A percentile compares a stretch with the other conserved stretches of the same genome.
Conservation (phyloP, 108 stramenopile species). For the Cylindrotheca fusiformis region DNA sequence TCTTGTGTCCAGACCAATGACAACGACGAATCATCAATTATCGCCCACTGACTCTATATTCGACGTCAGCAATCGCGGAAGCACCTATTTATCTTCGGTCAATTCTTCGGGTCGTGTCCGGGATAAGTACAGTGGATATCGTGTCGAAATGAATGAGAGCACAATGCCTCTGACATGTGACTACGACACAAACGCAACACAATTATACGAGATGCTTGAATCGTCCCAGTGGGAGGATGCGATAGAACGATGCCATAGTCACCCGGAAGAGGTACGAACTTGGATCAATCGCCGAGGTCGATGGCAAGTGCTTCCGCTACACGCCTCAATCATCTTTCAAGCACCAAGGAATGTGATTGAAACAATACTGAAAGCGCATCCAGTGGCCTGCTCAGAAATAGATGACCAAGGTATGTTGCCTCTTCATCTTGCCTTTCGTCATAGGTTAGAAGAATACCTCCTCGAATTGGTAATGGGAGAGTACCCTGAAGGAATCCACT, state of each 20-base stretch:
- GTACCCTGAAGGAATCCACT: conserved; percentile 56
- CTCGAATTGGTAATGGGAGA: conserved; percentile 59
- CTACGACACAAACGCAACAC: conserved; percentile 61
- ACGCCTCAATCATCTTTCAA: conserved; percentile 69
- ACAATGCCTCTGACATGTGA: conserved; percentile 18
- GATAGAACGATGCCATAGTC: conserved; percentile 37
- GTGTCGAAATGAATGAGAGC: not conserved
- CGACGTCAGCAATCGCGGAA: too few relatives aligned
- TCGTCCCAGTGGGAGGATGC: conserved; percentile 69
- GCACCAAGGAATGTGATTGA: conserved; percentile 48
- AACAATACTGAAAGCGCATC: conserved; percentile 51
- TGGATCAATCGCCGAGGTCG: conserved; percentile 58
- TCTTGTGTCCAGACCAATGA: too few relatives aligned
- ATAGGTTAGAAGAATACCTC: conserved; percentile 46
- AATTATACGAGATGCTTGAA: conserved; percentile 65
- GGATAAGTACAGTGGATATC: not conserved
- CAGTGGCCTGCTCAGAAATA: conserved; percentile 33
- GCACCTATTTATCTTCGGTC: too few relatives aligned
- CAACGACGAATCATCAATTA: too few relatives aligned
- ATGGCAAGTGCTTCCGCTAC: conserved; percentile 77
- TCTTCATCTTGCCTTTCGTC: conserved; percentile 74
- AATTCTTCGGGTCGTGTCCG: too few relatives aligned
- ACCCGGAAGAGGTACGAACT: conserved; percentile 62
- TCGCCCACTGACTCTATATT: too few relatives aligned
- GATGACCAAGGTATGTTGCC: conserved; percentile 86